phyloP scores from a whole-genome alignment of 129 eudicot species.

The Sambucus nigra region DNA sequence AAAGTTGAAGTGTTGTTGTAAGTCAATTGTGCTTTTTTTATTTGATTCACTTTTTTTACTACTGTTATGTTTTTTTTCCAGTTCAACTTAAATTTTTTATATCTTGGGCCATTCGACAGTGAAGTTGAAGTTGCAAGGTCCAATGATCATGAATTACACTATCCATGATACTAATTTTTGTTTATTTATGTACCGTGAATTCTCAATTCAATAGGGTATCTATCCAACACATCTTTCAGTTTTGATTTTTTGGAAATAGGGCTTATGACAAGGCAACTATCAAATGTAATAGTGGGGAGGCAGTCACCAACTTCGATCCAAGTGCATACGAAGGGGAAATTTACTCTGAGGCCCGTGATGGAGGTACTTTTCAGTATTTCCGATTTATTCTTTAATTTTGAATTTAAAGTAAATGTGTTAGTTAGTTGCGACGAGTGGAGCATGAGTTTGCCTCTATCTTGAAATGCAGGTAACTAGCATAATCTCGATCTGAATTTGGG shows the following conservation, averaged over 20 bases:
- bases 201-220: conserved; percentile 25
- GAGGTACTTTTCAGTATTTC: conserved; percentile 20
- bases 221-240: conserved; percentile 28
- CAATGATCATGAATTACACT: conserved; percentile 33
- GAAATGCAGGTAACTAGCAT: conserved; percentile 29
- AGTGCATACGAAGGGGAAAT: conserved; percentile 35
- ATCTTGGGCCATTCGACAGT: conserved; percentile 75
- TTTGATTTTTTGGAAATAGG: conserved; percentile 36
- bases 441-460: neutral
- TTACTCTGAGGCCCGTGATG: conserved; percentile 13
- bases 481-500: conserved; percentile 60
- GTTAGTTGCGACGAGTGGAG: neutral
- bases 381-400: neutral
- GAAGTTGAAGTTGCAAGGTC: conserved; percentile 86
- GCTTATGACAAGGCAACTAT: conserved; percentile 77
- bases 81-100: too few relatives aligned
- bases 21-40: too few relatives aligned
- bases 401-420: too few relatives aligned
- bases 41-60: too few relatives aligned
- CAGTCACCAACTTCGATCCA: conserved; percentile 62
- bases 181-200: conserved; percentile 9
- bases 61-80: too few relatives aligned
- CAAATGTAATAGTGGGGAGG: conserved; percentile 61
- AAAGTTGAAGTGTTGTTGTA: too few relatives aligned
- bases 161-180: conserved; percentile 14